Base-by-base conservation (phyloP, 2,329 filamentous ascomycete species). In the Alternaria arbusti region DNA sequence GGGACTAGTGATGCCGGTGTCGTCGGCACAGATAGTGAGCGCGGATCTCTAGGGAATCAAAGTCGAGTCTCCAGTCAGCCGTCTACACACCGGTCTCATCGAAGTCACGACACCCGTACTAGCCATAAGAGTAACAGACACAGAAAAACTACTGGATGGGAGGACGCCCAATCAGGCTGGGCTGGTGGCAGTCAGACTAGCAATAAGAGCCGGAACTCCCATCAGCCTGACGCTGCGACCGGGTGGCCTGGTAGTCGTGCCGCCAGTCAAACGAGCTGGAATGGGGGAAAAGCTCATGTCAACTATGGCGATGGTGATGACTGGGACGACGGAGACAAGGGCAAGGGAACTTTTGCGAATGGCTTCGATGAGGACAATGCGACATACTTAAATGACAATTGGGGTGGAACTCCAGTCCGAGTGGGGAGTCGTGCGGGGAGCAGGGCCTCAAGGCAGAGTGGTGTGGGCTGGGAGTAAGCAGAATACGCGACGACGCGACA, bases 321-420 rank as follows among this genome's bases (percentile, higher is more conserved):
- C 28, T 47, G 45, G 46, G 54, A 47, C 26, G 43, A 23, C 20
- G 40, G 40, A 25, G 56, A 30, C 43, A 45, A 46, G 46, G 57
- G 50, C 26, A 49, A 23, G 12, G 32, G 36, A 26, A 57, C 54
- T 36, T 66, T 66, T 50, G 61, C 63, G 22, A 74, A 69, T 55
- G 69, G 66, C 23, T 70, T 66, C 43, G 68, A 71, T 15, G 70
- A 72, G 61, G 61, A 64, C 11, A 68, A 71, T 40, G 68, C 68
- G 52, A 72, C 67, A 30, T 73, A 70, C 66, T 52, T 68, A 20
- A 74, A 74, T 40, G 67, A 68, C 7, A 66, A 58, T 44, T 70
- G 66, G 68, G 66, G 67, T 22, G 67, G 69, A 2, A 57, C 65
- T 43, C 65, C 56, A 32, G 70, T 70, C 12, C 44, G 70, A 20